Evolutionary conservation across 2,329 filamentous ascomycete genomes (phyloP), one percentile per base, ranked within the genome.

Genomic region (Microdochium nivale): DNA sequence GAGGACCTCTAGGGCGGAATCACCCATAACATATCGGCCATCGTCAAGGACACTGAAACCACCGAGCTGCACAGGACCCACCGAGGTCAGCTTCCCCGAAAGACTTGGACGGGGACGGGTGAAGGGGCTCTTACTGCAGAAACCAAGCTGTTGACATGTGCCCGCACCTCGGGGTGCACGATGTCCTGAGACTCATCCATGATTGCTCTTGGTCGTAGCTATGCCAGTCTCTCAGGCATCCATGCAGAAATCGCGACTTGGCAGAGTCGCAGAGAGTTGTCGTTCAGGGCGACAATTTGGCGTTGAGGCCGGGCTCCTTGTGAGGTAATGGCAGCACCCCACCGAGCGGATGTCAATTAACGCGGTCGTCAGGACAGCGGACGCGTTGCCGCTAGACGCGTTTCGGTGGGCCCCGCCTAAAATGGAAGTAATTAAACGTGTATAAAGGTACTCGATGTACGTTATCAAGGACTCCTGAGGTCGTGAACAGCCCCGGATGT

Each of bases 61-160:
- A 71, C 91, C 92, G 57, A 96, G 84, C 90, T 96, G 55, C 14
- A 14, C 8, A 27, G 24, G 30, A 2, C 2, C 10, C 24, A 30
- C 27, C 27, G 5, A 13, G 19, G 21, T 44, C 21, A 44, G 40
- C 13, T 40, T 40, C 35, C 19, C 7, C 19, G 35, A 19, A 44
- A 13, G 40, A 44, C 16, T 5, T 44, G 16, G 9, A 16, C 5
- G 33, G 5, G 11, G 13, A 14, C 16, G 33, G 33, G 7, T 37
- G 27, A 33, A n/a, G n/a, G 32, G 48, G 59, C 55, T 79, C 87
- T 65, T 77, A 95, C 91, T 55, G 94, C 94, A 64, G 91, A 92
- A 57, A 96, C 88, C 30, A 99, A 83, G 72, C 89, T 95, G 72
- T 88, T 92, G 64, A 99, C 85, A 70, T 96, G 89, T 25, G 91